Evolutionary conservation across 1,139 yeast species (phyloP).

Genomic region (Nadsonia starkeyi-henricii): DNA sequence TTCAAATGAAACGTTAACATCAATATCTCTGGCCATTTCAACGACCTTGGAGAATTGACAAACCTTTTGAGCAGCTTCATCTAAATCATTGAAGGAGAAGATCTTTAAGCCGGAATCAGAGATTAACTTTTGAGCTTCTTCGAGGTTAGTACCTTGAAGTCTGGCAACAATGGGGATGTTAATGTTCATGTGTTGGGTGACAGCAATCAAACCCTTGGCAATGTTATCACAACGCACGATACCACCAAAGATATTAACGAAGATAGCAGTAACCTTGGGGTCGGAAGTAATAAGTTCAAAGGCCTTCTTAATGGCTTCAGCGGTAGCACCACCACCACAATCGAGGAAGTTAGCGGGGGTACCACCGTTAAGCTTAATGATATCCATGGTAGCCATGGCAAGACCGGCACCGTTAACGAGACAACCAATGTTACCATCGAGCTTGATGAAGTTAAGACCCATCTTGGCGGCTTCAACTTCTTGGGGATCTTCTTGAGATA

Average conservation of each 20-base stretch:
- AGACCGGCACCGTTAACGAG: conserved; percentile 99
- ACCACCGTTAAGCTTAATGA: conserved; percentile 95
- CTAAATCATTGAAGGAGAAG: conserved; percentile 82
- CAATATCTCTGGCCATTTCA: conserved; percentile 34
- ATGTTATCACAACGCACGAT: conserved; percentile 98
- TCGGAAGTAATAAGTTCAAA: conserved; percentile 87
- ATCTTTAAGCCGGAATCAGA: conserved; percentile 85
- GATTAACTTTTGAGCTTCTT: conserved; percentile 76
- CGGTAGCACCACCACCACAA: conserved; percentile 99
- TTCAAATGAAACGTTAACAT: conserved; percentile 36
- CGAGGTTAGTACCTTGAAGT: conserved; percentile 95
- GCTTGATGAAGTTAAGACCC: conserved; percentile 90
- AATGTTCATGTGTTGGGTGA: conserved; percentile 79
- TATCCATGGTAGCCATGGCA: conserved; percentile 99
- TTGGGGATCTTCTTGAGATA: conserved; percentile 95
- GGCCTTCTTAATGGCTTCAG: conserved; percentile 94
- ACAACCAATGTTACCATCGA: conserved; percentile 97
- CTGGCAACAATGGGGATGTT: conserved; percentile 93
- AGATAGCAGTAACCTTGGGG: conserved; percentile 83
- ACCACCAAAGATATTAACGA: conserved; percentile 98
- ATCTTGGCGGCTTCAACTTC: conserved; percentile 85
- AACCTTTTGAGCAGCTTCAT: conserved; percentile 94
- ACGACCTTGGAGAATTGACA: conserved; percentile 53
- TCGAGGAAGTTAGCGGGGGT: conserved; percentile 98
- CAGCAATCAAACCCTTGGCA: conserved; percentile 92